Conservation (phyloP, 1,139 yeast species). For the Entelexis paramagnoliae region DNA sequence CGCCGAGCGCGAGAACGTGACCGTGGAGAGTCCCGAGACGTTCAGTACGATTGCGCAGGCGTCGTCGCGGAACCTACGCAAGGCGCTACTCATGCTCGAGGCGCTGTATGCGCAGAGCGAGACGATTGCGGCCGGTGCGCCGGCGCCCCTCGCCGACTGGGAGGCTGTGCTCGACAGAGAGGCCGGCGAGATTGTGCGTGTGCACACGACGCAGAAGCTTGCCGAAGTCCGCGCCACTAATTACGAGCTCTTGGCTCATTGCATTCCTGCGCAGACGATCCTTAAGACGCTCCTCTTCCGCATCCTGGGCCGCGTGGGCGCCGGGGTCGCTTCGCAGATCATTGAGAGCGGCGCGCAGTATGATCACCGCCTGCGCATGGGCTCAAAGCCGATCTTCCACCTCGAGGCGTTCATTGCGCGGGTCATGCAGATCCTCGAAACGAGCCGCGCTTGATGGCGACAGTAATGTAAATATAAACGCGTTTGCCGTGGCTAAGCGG, state of each 20-base stretch:
- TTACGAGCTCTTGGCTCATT: slow-evolving; percentile 82
- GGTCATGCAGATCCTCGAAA: slow-evolving; percentile 57
- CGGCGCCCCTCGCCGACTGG: slow-evolving; percentile 71
- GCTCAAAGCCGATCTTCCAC: slow-evolving; percentile 84
- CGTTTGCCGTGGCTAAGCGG: background rate
- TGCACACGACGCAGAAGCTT: slow-evolving; percentile 52
- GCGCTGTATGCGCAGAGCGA: slow-evolving; percentile 63
- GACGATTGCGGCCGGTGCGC: slow-evolving; percentile 29
- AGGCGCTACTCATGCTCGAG: slow-evolving; percentile 69
- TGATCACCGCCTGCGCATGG: slow-evolving; percentile 81
- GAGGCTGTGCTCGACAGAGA: slow-evolving; percentile 58
- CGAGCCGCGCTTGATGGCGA: background rate
- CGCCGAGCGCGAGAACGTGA: slow-evolving; percentile 36
- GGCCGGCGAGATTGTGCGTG: slow-evolving; percentile 49
- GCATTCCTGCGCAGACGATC: slow-evolving; percentile 77
- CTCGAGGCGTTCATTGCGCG: slow-evolving; percentile 88
- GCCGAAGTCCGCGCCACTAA: slow-evolving; percentile 63
- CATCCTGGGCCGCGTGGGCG: slow-evolving; percentile 38
- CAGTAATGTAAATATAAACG: background rate
- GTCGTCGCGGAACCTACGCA: slow-evolving; percentile 63
- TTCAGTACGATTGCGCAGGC: slow-evolving; percentile 45
- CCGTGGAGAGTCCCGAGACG: slow-evolving; percentile 26
- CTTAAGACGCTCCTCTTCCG: slow-evolving; percentile 57
- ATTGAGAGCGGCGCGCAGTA: slow-evolving; percentile 63
- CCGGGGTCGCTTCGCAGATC: slow-evolving; percentile 40